Percentiles rank a stretch among this genome's conserved stretches.
Conservation (phyloP, 805 yeast genomes). For the Starmerella powellii region DNA sequence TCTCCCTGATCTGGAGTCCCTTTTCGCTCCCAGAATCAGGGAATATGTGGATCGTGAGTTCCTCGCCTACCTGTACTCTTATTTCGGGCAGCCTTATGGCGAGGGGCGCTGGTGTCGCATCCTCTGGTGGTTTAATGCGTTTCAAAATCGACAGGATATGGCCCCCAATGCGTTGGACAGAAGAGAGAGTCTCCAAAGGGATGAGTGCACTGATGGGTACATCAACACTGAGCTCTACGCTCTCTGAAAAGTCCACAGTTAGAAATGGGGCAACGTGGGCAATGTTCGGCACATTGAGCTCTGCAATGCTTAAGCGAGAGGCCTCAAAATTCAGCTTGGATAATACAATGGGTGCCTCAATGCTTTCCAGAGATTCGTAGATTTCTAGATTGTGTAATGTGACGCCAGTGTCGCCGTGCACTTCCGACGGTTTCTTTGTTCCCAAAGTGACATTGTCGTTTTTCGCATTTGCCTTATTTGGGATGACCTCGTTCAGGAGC, state of each 20-base stretch:
- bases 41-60: constrained; percentile 14
- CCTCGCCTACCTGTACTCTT: constrained; percentile 12
- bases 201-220: constrained; percentile 7
- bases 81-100: constrained; percentile 19
- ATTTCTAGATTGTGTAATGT: constrained; percentile 3
- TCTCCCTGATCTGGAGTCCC: constrained; percentile 12
- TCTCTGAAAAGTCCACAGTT: background rate
- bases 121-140: constrained; percentile 11
- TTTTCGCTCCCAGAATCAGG: constrained; percentile 11
- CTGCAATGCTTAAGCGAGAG: background rate
- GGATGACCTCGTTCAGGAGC: constrained; percentile 6
- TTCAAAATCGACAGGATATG: background rate
- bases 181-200: background rate
- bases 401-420: background rate
- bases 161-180: background rate
- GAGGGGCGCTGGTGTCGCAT: constrained; percentile 15
- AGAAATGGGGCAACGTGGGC: constrained; percentile 16
- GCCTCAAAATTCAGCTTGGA: background rate
- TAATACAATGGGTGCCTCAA: background rate
- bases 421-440: background rate
- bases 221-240: background rate
- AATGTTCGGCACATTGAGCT: constrained; percentile 9
- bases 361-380: constrained; percentile 8
- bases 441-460: too few relatives aligned
- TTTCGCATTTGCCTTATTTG: background rate